phyloP scores from a whole-genome alignment of 2,329 filamentous ascomycete genomes.

The Alternaria arbusti region DNA sequence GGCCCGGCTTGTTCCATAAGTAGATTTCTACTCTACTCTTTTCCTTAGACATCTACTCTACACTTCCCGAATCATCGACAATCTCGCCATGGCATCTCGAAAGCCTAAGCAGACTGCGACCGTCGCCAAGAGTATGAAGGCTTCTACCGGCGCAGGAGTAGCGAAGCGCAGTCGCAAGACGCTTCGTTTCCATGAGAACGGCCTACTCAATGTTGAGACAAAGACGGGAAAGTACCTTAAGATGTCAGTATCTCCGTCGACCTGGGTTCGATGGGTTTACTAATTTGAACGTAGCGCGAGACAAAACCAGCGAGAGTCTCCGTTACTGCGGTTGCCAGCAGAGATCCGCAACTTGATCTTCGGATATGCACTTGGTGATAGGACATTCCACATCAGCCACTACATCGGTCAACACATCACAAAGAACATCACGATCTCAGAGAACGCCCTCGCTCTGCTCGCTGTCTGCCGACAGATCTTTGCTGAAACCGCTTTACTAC shows the following conservation, averaged over 20 bases:
- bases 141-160: neutral
- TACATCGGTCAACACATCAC: too few relatives aligned
- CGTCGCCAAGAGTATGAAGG: neutral
- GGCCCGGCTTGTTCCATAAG: neutral
- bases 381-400: conserved; percentile 20
- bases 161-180: conserved; percentile 1
- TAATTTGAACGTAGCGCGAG: neutral
- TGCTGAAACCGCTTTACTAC: conserved; percentile 2
- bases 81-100: neutral
- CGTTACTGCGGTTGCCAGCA: conserved; percentile 6
- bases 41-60: neutral
- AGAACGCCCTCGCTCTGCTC: neutral
- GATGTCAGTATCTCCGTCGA: conserved; percentile 1
- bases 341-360: conserved; percentile 14
- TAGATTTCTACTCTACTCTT: neutral
- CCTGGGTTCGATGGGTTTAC: neutral
- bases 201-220: conserved; percentile 6
- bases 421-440: neutral
- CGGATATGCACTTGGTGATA: conserved; percentile 43
- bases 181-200: neutral
- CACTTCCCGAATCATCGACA: neutral
- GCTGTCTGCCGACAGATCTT: conserved; percentile 12
- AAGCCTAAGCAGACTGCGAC: neutral
- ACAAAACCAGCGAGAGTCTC: conserved; percentile 7
- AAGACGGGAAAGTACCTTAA: conserved; percentile 7